Evolutionary conservation across 345 rosid species (phyloP), one percentile per base, ranked within the genome.

Genomic region (Hibiscus syriacus): DNA sequence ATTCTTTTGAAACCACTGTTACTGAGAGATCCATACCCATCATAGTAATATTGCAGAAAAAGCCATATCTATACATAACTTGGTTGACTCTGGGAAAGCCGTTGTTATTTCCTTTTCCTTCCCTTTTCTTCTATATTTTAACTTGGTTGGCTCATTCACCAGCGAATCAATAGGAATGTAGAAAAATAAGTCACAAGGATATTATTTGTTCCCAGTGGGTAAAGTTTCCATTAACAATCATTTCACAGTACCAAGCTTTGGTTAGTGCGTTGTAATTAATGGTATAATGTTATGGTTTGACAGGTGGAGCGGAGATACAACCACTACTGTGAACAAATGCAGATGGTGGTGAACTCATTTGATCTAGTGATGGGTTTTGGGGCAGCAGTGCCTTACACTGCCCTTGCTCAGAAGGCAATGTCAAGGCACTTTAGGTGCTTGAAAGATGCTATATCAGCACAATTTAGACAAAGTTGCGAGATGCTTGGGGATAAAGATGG

Each of bases 321-420:
- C 78, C 87, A 90, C 79, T 93, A 93, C 73, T 89, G 97, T 68
- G 96, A 93, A 67, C 97, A 90, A 69, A 93, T 93, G 97, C 98
- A 90, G 69, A 85, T 84, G 96, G 96, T 93, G 25, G 94, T 90
- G 80, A 93, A 90, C 82, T 90, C 97, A 68, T 93, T 89, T 71
- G 98, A 93, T 72, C 73, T 90, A 55, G 92, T 93, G 64, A 86
- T 93, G 96, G 98, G 98, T 6, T 88, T 82, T 12, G 91, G 97
- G 2, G 84, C 97, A 0, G 96, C 97, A 0, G 85, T 89, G 11
- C 96, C 97, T 0, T 94, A 94, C 85, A 94, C 99, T 0, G 88
- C 92, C 4, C 84, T 94, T 2, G 99, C 97, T 6, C 99, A 90
- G 77, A 90, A 94, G 80, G 99, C 99, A 23, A 94, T 94, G 99